phyloP scores from a whole-genome alignment of 1,284 basidiomycete genomes.

The Trametes pubescens region DNA sequence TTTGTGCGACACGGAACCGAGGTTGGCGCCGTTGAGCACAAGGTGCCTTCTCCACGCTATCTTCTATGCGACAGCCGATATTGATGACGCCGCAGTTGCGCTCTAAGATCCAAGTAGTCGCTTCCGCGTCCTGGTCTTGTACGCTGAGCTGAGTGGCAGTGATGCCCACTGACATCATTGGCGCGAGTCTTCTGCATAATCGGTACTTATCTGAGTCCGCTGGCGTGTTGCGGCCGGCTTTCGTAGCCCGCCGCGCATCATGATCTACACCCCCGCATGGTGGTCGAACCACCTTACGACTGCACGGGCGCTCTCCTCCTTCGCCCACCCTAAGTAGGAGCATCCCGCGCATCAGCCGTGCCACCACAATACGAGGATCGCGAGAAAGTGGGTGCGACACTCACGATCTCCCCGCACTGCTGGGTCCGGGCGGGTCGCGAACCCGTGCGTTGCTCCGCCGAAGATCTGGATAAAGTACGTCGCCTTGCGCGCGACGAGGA shows the following conservation, averaged over 20 bases:
- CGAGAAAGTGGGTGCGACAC: conserved; percentile 31
- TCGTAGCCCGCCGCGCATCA: background rate
- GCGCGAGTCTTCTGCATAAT: too few relatives aligned
- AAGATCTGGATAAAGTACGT: conserved; percentile 59
- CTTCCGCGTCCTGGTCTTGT: too few relatives aligned
- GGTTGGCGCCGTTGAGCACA: background rate
- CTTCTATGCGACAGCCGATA: too few relatives aligned
- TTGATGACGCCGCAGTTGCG: too few relatives aligned
- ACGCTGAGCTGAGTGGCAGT: too few relatives aligned
- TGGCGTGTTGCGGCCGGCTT: too few relatives aligned
- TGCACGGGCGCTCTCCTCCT: conserved; percentile 61
- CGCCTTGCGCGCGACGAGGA: conserved; percentile 52
- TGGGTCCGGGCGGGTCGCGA: conserved; percentile 52
- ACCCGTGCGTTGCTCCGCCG: conserved; percentile 56
- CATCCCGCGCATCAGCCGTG: background rate
- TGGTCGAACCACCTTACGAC: conserved; percentile 40
- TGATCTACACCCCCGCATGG: conserved; percentile 12
- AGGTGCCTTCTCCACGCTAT: background rate
- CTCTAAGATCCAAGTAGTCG: too few relatives aligned
- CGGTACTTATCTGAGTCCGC: too few relatives aligned
- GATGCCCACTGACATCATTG: too few relatives aligned
- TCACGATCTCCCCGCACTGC: conserved; percentile 50
- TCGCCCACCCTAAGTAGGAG: conserved; percentile 59
- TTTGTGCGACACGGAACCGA: background rate
- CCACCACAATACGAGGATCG: too few relatives aligned